Evolutionary conservation across 371 early-diverging fungal genomes (phyloP), one percentile per base, ranked within the genome.

Genomic region (Apophysomyces elegans): DNA sequence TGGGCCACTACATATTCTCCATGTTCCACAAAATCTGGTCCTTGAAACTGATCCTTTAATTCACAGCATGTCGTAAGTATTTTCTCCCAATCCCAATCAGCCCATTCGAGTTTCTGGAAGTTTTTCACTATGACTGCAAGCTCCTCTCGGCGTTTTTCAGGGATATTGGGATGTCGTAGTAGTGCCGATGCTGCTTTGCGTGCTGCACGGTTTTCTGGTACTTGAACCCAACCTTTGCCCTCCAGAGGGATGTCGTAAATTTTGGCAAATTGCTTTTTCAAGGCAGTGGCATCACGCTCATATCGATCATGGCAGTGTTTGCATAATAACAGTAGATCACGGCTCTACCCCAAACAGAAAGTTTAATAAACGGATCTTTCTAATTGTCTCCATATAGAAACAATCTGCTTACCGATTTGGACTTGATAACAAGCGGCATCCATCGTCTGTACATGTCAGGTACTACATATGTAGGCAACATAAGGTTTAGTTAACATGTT

Each of bases 381-480:
- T 13, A 41, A 8, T 13, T 41, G 11, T 5, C 41, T 13, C 41
- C 5, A 5, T 16, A n/a, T 16, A 37, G 21, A 8, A 32, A 32
- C 56, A 36, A 41, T 21, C 16, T 35, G 18, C 74, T 71, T 68
- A 85, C 85, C 59, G 87, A 85, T 45, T 80, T 86, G 2, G 88
- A 85, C 41, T 87, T 87, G 61, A 85, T 74, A 0, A 58, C 56
- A 8, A 84, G 68, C 13, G 80, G 78, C 82, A 87, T 85, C 72
- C 76, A 76, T 16, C 78, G 84, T 14, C 88, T 74, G 62, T 87
- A 87, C 69, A 85, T 83, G 59, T 83, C 77, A 37, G 88, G 88
- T n/a, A 87, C 83, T 78, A 62, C 35, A 37, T 32, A 26, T 26
- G 32, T 26, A 26, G 32, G 1, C 32, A 4, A 59, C 13, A 14